Conservation (phyloP, 2,329 filamentous ascomycete species). For the Colletotrichum brevisporum region DNA sequence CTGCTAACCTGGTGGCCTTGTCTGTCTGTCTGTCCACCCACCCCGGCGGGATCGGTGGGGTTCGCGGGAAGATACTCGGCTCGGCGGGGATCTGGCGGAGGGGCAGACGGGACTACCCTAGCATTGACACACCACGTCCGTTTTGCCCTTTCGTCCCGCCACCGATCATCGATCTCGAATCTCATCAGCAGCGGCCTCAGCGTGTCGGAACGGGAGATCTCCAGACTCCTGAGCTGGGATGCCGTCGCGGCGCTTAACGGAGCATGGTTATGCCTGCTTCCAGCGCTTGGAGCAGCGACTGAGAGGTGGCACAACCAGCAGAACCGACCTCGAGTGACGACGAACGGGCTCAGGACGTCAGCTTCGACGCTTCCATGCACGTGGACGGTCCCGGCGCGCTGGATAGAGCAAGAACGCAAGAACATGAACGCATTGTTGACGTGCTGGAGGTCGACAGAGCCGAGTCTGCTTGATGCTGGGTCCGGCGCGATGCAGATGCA, state of each 20-base stretch:
- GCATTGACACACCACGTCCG: slow-evolving; percentile 7
- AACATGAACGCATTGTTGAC: background rate
- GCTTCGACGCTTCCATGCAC: background rate
- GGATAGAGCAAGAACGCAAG: background rate
- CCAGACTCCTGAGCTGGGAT: background rate
- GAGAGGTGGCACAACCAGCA: slow-evolving; percentile 3
- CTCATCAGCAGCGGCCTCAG: slow-evolving; percentile 2
- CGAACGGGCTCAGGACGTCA: background rate
- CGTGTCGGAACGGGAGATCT: slow-evolving; percentile 30
- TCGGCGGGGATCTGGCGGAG: slow-evolving; percentile 21
- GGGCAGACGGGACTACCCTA: slow-evolving; percentile 31
- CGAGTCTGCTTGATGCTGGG: slow-evolving; percentile 21
- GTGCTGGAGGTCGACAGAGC: slow-evolving; percentile 33
- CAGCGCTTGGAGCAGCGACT: slow-evolving; percentile 6
- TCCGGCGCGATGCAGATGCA: slow-evolving; percentile 31
- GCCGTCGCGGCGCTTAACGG: slow-evolving; percentile 3
- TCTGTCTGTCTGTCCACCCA: slow-evolving; percentile 5
- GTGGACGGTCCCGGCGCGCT: background rate
- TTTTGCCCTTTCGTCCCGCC: slow-evolving; percentile 15
- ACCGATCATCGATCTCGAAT: slow-evolving; percentile 29
- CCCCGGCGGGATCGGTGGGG: slow-evolving; percentile 38
- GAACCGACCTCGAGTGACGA: slow-evolving; percentile 1
- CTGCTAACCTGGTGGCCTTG: slow-evolving; percentile 19
- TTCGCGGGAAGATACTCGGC: slow-evolving; percentile 29
- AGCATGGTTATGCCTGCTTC: slow-evolving; percentile 37